A percentile compares a stretch with the other conserved stretches of the same genome.
Conservation (phyloP, 805 yeast species). For the Yamadazyma takamatsuzukensis region DNA sequence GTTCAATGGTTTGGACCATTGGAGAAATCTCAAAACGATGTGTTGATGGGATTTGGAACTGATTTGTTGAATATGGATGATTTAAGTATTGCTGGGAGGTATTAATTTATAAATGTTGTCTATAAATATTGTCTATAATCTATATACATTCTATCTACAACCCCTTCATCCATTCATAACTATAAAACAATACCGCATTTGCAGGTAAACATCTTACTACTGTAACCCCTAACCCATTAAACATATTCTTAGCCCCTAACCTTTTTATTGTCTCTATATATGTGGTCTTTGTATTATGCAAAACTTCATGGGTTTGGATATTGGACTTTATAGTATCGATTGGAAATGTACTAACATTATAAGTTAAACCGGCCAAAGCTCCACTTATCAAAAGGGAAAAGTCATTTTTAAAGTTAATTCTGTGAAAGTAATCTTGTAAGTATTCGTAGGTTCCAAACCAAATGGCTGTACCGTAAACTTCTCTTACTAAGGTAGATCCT, state of each 20-base stretch:
- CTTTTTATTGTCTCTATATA: conserved; percentile 29
- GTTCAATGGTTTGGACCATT: conserved; percentile 57
- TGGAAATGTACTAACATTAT: conserved; percentile 79
- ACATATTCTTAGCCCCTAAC: conserved; percentile 65
- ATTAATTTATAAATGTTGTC: too few relatives aligned
- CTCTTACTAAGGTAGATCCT: conserved; percentile 74
- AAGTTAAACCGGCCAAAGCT: conserved; percentile 80
- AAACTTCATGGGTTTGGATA: conserved; percentile 60
- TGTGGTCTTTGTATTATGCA: conserved; percentile 5
- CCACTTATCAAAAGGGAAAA: conserved; percentile 58
- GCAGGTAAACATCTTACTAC: conserved; percentile 82
- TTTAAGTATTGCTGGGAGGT: conserved; percentile 22
- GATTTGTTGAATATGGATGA: conserved; percentile 66
- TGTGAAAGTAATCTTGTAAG: conserved; percentile 35
- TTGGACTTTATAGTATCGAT: conserved; percentile 87
- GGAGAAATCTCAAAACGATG: conserved; percentile 46
- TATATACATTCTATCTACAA: too few relatives aligned
- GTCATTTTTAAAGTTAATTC: conserved; percentile 26
- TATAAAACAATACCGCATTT: conserved; percentile 79
- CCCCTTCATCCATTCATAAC: conserved; percentile 64
- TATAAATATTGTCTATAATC: too few relatives aligned
- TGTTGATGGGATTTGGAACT: conserved; percentile 45
- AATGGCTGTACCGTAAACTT: conserved; percentile 84
- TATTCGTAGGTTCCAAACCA: conserved; percentile 92
- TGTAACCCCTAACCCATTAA: conserved; percentile 83